Conservation (phyloP, 805 yeast genomes). For the Zygotorulaspora florentina region DNA sequence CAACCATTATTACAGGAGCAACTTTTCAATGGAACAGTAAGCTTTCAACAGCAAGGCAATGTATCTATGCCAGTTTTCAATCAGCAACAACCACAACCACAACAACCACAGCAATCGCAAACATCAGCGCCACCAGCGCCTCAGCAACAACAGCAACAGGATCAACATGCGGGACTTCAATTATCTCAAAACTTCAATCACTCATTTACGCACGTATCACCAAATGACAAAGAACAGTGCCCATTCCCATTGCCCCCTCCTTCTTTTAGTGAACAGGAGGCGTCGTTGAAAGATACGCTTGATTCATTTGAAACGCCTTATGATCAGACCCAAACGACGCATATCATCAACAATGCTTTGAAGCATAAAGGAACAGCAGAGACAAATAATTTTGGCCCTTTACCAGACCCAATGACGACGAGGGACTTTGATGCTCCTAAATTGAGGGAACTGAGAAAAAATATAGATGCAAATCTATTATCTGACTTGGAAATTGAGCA, state of each 20-base stretch:
- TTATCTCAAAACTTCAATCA: conserved; percentile 14
- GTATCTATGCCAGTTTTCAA: conserved; percentile 31
- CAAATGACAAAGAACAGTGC: conserved; percentile 33
- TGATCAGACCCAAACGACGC: conserved; percentile 34
- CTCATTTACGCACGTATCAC: conserved; percentile 13
- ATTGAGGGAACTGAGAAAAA: conserved; percentile 79
- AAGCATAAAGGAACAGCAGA: conserved; percentile 45
- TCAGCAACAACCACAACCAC: conserved; percentile 20
- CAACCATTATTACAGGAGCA: conserved; percentile 35
- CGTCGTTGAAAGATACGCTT: conserved; percentile 19
- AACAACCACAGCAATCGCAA: conserved; percentile 3
- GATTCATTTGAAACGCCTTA: conserved; percentile 22
- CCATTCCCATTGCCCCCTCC: conserved; percentile 37
- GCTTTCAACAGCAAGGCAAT: conserved; percentile 33
- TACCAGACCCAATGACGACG: conserved; percentile 64
- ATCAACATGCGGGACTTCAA: conserved; percentile 14
- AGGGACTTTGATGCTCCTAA: conserved; percentile 85
- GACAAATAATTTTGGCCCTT: conserved; percentile 57
- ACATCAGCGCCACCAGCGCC: conserved; percentile 1
- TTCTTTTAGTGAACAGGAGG: conserved; percentile 15
- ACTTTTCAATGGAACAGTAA: conserved; percentile 31
- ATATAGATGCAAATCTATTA: conserved; percentile 51
- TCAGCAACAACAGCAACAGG: conserved; percentile 14
- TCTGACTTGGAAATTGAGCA: conserved; percentile 69
- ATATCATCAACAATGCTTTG: conserved; percentile 44